A percentile compares a stretch with the other conserved stretches of the same genome.
Conservation (phyloP, 192 early-diverging fungal species). For the Umbelopsis ramanniana region DNA sequence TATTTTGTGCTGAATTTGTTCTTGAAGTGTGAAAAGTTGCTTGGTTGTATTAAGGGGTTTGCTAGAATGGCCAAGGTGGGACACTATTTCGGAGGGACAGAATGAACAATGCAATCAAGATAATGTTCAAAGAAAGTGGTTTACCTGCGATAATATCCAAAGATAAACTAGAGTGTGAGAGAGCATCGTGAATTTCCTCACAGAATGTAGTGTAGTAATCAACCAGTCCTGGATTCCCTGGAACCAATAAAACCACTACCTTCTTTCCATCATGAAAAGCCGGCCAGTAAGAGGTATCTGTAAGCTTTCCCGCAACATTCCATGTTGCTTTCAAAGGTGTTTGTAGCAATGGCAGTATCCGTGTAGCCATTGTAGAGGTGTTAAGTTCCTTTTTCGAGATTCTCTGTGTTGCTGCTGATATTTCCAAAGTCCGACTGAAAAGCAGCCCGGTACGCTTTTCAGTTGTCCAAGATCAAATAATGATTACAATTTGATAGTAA, state of each 20-base stretch:
- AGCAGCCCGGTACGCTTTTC: no score
- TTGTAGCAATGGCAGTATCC: constrained; percentile 14
- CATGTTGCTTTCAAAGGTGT: constrained; percentile 38
- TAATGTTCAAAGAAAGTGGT: neutral
- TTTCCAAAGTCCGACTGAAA: no score
- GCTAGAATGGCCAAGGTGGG: constrained; percentile 62
- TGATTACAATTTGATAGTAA: no score
- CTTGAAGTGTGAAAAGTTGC: constrained; percentile 50
- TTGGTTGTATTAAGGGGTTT: neutral
- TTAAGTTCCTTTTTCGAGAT: no score
- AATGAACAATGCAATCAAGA: neutral
- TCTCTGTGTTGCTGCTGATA: no score
- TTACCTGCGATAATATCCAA: constrained; percentile 70
- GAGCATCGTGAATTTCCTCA: constrained; percentile 53
- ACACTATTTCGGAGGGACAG: constrained; percentile 41
- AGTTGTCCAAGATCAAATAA: no score
- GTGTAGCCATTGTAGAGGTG: no score
- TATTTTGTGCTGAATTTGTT: constrained; percentile 74
- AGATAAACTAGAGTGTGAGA: constrained; percentile 27
- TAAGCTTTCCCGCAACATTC: constrained; percentile 35
- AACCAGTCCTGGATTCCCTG: constrained; percentile 81
- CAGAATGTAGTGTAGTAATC: constrained; percentile 85
- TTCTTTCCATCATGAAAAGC: constrained; percentile 26
- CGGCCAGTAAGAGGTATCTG: constrained; percentile 49
- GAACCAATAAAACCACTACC: constrained; percentile 58